These are phyloP conservation scores for Botryosphaeria dothidea DNA, from an alignment of 2,329 filamentous ascomycete species.

Conservation along the genomic window DNA sequence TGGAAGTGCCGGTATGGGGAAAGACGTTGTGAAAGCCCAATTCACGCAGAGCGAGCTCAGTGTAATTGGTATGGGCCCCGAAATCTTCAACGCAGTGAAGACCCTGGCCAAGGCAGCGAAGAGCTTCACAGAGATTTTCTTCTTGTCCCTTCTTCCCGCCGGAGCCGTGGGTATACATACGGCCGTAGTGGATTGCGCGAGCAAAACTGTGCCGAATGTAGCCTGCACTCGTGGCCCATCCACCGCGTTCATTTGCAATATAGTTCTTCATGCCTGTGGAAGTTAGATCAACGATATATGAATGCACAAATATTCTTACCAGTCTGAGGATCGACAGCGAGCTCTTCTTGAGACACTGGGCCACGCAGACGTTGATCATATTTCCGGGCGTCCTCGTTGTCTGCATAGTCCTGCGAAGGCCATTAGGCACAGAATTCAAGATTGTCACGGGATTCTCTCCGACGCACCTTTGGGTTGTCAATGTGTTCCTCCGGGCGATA, in stretches of 20 bases:
- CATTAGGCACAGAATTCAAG: not conserved
- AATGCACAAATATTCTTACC: constrained; percentile 22
- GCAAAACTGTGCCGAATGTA: constrained; percentile 63
- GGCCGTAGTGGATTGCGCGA: constrained; percentile 50
- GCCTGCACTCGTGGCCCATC: constrained; percentile 86
- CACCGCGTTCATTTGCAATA: constrained; percentile 84
- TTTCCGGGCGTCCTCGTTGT: constrained; percentile 80
- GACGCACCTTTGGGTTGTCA: constrained; percentile 44
- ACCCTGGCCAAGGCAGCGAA: constrained; percentile 54
- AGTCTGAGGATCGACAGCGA: constrained; percentile 47
- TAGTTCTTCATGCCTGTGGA: constrained; percentile 93
- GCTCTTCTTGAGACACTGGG: constrained; percentile 60
- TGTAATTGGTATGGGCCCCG: constrained; percentile 57
- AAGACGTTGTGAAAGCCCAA: constrained; percentile 55
- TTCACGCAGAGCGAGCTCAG: constrained; percentile 54
- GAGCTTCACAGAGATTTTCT: constrained; percentile 50
- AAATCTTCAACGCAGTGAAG: constrained; percentile 58
- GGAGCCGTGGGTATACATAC: constrained; percentile 47
- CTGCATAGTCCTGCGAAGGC: constrained; percentile 39
- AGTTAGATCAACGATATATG: not conserved
- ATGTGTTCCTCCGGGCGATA: constrained; percentile 57
- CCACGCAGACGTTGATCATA: constrained; percentile 80
- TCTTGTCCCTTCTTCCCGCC: constrained; percentile 43
- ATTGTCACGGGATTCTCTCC: not conserved
- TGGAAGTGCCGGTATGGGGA: constrained; percentile 50